A percentile compares a stretch with the other conserved stretches of the same genome.
Conservation (phyloP, 2,329 filamentous ascomycete genomes). For the Hirsutella minnesotensis region DNA sequence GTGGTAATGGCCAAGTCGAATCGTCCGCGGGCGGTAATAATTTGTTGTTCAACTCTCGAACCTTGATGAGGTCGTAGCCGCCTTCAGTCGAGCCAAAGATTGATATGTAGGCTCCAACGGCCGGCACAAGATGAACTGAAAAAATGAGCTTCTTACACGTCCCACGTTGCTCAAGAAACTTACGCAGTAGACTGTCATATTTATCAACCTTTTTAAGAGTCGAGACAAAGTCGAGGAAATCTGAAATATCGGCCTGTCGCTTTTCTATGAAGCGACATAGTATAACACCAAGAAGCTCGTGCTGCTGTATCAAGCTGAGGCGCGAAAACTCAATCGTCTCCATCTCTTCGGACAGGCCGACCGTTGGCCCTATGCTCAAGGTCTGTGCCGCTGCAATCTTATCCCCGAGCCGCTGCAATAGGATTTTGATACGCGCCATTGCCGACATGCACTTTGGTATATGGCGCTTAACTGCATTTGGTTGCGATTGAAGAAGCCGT, state of each 20-base stretch:
- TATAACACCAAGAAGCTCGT: conserved; percentile 78
- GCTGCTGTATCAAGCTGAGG: conserved; percentile 72
- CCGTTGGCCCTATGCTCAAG: conserved; percentile 51
- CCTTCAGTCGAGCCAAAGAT: conserved; percentile 70
- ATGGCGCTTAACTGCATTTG: conserved; percentile 43
- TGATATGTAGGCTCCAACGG: conserved; percentile 64
- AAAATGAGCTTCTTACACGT: neutral
- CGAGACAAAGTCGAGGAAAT: conserved; percentile 62
- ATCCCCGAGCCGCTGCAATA: conserved; percentile 66
- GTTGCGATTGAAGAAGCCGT: conserved; percentile 17
- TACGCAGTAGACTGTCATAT: conserved; percentile 55
- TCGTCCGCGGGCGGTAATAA: conserved; percentile 57
- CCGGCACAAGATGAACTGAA: conserved; percentile 68
- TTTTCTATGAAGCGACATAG: conserved; percentile 68
- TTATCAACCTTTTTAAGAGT: conserved; percentile 59
- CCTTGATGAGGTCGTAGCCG: conserved; percentile 53
- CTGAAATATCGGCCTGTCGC: conserved; percentile 54
- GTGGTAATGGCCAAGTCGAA: conserved; percentile 58
- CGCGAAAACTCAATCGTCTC: conserved; percentile 75
- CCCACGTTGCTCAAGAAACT: conserved; percentile 8
- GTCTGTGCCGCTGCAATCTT: conserved; percentile 64
- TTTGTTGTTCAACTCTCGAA: conserved; percentile 55
- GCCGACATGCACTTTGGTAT: conserved; percentile 62
- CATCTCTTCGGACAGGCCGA: conserved; percentile 45
- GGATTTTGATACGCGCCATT: conserved; percentile 66